A percentile compares a stretch with the other conserved stretches of the same genome.
These are phyloP conservation scores for Trichoderma koningii DNA, from an alignment of 2,329 filamentous ascomycete species.

Conservation along the genomic window DNA sequence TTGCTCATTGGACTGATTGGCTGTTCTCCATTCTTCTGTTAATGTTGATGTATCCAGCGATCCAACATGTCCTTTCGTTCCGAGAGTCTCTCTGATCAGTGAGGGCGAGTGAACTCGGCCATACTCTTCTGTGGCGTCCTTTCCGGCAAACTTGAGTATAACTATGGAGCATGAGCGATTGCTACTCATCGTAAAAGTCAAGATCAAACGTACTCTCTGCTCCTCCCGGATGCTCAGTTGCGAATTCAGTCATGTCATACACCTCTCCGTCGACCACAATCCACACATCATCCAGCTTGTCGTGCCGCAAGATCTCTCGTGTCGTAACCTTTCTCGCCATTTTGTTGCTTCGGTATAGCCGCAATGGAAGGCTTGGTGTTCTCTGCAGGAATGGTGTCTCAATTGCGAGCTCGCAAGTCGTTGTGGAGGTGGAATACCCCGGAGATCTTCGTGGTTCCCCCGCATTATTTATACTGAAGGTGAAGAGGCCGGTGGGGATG, in stretches of 20 bases:
- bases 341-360: neutral
- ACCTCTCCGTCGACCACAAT: constrained; percentile 22
- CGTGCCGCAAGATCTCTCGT: neutral
- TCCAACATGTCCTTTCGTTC: constrained; percentile 8
- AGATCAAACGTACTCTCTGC: constrained; percentile 7
- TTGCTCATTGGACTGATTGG: neutral
- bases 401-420: neutral
- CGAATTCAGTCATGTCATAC: constrained; percentile 19
- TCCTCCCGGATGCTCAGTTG: constrained; percentile 17
- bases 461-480: neutral
- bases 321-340: constrained; percentile 6
- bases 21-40: constrained; percentile 3
- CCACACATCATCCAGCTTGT: constrained; percentile 5
- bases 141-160: constrained; percentile 12
- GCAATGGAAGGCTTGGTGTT: neutral
- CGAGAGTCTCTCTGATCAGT: constrained; percentile 18
- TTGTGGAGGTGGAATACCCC: neutral
- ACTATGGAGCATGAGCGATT: neutral
- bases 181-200: no score
- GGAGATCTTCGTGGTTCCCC: neutral
- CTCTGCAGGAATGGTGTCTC: neutral
- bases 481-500: no score
- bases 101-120: constrained; percentile 18
- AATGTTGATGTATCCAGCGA: constrained; percentile 12
- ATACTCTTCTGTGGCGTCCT: constrained; percentile 17